Conservation (phyloP, 805 yeast species). For the Saccharomyces kudriavzevii region DNA sequence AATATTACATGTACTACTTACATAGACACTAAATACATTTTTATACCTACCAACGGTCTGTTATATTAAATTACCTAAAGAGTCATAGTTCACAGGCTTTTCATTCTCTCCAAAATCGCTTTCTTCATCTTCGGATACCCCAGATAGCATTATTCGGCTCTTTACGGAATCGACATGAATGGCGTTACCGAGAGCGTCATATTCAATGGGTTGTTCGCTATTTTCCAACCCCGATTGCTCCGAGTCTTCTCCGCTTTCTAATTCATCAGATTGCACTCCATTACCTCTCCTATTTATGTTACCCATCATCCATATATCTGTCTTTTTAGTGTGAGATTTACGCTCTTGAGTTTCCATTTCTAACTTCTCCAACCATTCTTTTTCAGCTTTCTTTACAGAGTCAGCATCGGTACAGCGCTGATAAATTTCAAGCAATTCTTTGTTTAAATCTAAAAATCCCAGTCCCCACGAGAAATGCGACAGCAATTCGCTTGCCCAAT, state of each 20-base stretch:
- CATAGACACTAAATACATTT: not conserved
- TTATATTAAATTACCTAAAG: conserved; percentile 19
- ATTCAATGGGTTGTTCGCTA: conserved; percentile 6
- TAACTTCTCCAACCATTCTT: conserved; percentile 58
- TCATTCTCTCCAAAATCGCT: conserved; percentile 12
- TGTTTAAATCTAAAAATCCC: conserved; percentile 75
- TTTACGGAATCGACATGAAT: conserved; percentile 1
- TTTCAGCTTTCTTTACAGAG: conserved; percentile 64
- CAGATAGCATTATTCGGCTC: not conserved
- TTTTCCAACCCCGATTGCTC: conserved; percentile 11
- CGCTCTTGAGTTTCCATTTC: conserved; percentile 61
- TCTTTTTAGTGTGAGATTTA: conserved; percentile 42
- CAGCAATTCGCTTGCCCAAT: conserved; percentile 76
- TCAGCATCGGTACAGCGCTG: conserved; percentile 74
- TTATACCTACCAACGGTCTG: not conserved
- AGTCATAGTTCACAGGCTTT: conserved; percentile 18
- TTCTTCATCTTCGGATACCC: not conserved
- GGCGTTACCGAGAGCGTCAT: conserved; percentile 16
- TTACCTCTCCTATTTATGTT: conserved; percentile 51
- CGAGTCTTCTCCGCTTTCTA: conserved; percentile 11
- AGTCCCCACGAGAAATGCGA: conserved; percentile 88
- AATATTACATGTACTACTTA: not conserved
- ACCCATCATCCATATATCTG: conserved; percentile 72
- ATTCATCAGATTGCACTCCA: conserved; percentile 13
- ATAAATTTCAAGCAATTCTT: conserved; percentile 67